phyloP scores from a whole-genome alignment of 1,284 basidiomycete species.

The Pseudozyma hubeiensis region DNA sequence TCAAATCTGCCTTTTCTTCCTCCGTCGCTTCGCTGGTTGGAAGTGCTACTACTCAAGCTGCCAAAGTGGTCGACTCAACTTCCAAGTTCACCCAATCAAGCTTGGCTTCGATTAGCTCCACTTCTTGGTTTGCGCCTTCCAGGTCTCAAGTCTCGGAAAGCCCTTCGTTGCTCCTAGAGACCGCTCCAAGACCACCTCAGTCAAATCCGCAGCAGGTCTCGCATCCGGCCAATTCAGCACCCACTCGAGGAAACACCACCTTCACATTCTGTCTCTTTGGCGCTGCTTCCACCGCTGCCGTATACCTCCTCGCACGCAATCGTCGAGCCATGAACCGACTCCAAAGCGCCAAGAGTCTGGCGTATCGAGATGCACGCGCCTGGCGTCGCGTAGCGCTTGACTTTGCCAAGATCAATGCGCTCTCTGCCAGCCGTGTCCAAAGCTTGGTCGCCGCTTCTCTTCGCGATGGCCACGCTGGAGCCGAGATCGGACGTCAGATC shows the following conservation, averaged over 20 bases:
- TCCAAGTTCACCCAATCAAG: not conserved
- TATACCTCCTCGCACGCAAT: slow-evolving; percentile 26
- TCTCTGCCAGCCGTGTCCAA: slow-evolving; percentile 33
- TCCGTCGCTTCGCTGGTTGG: slow-evolving; percentile 1
- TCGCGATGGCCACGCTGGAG: slow-evolving; percentile 27
- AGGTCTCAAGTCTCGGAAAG: not conserved
- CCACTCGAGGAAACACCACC: slow-evolving; percentile 27
- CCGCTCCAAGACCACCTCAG: not conserved
- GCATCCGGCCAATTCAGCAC: not conserved
- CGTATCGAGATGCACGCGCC: slow-evolving; percentile 38
- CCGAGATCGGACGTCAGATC: slow-evolving; percentile 32
- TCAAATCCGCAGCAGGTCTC: not conserved
- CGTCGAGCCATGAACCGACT: slow-evolving; percentile 44
- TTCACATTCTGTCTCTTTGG: slow-evolving; percentile 48
- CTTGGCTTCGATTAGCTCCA: not conserved
- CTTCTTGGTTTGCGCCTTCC: slow-evolving; percentile 22
- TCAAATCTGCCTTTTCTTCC: slow-evolving; percentile 10
- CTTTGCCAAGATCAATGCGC: slow-evolving; percentile 45
- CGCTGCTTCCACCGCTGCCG: slow-evolving; percentile 24
- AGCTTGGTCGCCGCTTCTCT: slow-evolving; percentile 28
- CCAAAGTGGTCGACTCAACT: not conserved
- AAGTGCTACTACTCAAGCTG: not conserved
- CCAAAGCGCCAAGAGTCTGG: slow-evolving; percentile 32
- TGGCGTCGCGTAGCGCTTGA: slow-evolving; percentile 49
- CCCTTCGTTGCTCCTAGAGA: not conserved